Evolutionary conservation across 305 asterid species (phyloP).

Genomic region (Ruellia speciosa): DNA sequence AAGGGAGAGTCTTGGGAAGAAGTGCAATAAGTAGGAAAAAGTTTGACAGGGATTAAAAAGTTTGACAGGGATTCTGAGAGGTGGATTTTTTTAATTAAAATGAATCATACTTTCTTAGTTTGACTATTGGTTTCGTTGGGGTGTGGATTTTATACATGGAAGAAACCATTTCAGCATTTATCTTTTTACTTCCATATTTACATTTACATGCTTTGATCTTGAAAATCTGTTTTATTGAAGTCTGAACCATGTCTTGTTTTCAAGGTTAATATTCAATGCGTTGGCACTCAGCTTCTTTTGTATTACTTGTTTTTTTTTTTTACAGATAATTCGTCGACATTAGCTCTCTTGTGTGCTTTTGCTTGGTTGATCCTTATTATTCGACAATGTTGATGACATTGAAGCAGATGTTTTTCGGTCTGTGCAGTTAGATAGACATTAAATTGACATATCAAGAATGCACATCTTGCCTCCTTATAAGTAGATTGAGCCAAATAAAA

Average conservation of each 20-base stretch:
- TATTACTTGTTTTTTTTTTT: slow-evolving; percentile 4
- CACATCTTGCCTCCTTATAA: background rate
- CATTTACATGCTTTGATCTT: slow-evolving; percentile 2
- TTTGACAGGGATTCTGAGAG: background rate
- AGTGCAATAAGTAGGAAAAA: too few relatives aligned
- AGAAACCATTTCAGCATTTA: background rate
- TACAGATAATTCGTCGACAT: background rate
- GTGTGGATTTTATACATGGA: background rate
- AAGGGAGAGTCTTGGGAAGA: too few relatives aligned
- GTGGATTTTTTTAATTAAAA: background rate
- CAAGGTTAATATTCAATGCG: too few relatives aligned
- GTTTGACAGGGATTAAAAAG: background rate
- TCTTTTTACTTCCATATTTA: too few relatives aligned
- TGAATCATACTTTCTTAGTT: slow-evolving; percentile 4
- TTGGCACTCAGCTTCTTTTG: background rate
- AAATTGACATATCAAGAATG: background rate
- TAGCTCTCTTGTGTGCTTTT: background rate
- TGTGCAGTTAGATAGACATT: background rate
- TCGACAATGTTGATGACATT: background rate
- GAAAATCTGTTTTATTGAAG: background rate
- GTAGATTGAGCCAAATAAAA: too few relatives aligned
- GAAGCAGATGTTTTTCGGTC: background rate
- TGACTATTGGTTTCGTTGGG: slow-evolving; percentile 6
- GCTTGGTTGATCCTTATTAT: background rate
- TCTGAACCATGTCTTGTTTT: background rate